These are phyloP conservation scores for Neophaeococcomyces mojaviensis DNA, from an alignment of 2,329 filamentous ascomycete genomes.

Conservation along the genomic window DNA sequence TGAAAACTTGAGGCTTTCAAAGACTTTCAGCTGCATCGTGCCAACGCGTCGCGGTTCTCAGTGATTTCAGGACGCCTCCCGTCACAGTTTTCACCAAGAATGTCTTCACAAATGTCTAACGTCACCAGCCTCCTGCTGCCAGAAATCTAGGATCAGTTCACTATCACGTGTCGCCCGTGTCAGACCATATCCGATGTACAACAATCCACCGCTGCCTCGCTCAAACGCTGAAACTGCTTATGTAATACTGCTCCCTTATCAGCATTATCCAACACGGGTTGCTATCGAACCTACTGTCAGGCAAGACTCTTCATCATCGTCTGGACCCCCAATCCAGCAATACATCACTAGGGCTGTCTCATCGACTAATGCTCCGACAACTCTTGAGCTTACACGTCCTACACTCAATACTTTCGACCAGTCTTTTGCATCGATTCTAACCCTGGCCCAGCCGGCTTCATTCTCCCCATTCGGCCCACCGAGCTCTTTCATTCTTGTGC, in stretches of 20 bases:
- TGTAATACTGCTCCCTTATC: conserved; percentile 1
- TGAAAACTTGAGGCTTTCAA: too few relatives aligned
- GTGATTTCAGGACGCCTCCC: too few relatives aligned
- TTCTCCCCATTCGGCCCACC: conserved; percentile 54
- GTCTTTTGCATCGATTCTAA: conserved; percentile 85
- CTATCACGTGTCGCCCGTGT: too few relatives aligned
- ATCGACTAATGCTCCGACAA: conserved; percentile 68
- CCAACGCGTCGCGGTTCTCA: too few relatives aligned
- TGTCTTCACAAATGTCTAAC: too few relatives aligned
- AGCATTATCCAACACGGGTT: not conserved
- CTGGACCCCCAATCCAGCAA: conserved; percentile 36
- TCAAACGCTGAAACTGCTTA: conserved; percentile 7
- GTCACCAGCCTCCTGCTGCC: too few relatives aligned
- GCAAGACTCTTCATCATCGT: conserved; percentile 38
- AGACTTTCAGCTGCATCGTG: too few relatives aligned
- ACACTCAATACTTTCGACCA: conserved; percentile 94
- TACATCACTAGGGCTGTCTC: conserved; percentile 40
- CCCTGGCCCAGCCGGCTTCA: conserved; percentile 78
- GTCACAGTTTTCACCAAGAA: too few relatives aligned
- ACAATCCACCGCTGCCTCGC: too few relatives aligned
- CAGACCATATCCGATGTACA: too few relatives aligned
- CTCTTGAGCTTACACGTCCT: conserved; percentile 76
- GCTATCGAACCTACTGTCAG: conserved; percentile 33
- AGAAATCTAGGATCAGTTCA: too few relatives aligned
- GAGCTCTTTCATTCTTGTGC: conserved; percentile 62